Conservation (phyloP, 495 filamentous ascomycete genomes). For the Penicillium pancosmium region DNA sequence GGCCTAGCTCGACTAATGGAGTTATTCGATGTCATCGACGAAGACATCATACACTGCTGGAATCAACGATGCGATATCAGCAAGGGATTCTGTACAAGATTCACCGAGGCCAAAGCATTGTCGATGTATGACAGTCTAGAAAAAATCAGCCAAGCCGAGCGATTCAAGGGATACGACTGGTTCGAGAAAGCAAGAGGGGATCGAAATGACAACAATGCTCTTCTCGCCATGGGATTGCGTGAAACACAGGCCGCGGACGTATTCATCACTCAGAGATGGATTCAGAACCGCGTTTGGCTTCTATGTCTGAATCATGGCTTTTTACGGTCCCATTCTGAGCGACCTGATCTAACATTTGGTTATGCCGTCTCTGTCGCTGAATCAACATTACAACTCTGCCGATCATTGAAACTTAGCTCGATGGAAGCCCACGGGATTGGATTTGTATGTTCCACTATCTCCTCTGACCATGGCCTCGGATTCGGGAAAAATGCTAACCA, state of each 20-base stretch:
- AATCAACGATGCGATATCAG: conserved; percentile 40
- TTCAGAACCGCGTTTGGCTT: conserved; percentile 82
- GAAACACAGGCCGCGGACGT: conserved; percentile 73
- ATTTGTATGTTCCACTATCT: conserved; percentile 53
- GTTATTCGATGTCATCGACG: conserved; percentile 46
- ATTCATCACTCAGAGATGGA: conserved; percentile 76
- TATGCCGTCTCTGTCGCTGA: conserved; percentile 73
- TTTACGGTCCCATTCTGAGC: conserved; percentile 54
- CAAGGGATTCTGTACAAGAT: conserved; percentile 36
- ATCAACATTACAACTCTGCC: conserved; percentile 65
- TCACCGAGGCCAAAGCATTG: conserved; percentile 40
- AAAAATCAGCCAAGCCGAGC: conserved; percentile 33
- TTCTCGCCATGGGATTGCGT: conserved; percentile 52
- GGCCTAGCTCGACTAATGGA: conserved; percentile 46
- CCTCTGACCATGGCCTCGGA: background rate
- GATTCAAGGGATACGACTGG: conserved; percentile 63
- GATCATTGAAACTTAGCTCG: conserved; percentile 58
- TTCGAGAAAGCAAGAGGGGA: conserved; percentile 54
- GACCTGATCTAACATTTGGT: conserved; percentile 61
- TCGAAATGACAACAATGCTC: conserved; percentile 36
- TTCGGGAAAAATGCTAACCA: conserved; percentile 9
- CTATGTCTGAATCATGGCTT: conserved; percentile 59
- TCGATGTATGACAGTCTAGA: conserved; percentile 39
- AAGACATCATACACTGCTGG: conserved; percentile 48
- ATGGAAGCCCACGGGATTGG: conserved; percentile 77